Percentiles rank a stretch among this genome's conserved stretches.
Evolutionary conservation across 2,329 filamentous ascomycete genomes (phyloP).

Genomic region (Claviceps lovelessii): DNA sequence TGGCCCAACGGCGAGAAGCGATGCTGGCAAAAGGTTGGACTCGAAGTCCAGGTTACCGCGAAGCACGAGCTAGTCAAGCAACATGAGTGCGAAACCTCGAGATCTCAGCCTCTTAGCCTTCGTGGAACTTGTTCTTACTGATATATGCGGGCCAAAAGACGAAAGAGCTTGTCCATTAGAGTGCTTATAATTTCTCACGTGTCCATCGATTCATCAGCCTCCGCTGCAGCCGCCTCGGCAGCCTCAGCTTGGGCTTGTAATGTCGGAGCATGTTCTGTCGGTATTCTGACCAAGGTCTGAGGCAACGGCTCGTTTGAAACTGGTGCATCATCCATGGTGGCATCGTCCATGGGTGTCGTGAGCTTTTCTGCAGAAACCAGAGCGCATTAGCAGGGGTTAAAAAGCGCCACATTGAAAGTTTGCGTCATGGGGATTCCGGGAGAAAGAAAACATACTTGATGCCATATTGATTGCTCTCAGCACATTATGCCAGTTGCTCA

Average conservation of each 20-base stretch:
- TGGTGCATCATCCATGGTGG: slow-evolving; percentile 14
- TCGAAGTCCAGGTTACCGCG: not conserved
- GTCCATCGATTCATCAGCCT: slow-evolving; percentile 14
- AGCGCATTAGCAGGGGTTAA: slow-evolving; percentile 5
- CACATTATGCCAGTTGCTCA: slow-evolving; percentile 81
- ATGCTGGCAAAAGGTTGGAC: not conserved
- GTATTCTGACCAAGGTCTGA: slow-evolving; percentile 72
- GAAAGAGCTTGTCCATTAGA: not conserved
- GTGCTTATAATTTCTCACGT: slow-evolving; percentile 1
- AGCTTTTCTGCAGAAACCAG: slow-evolving; percentile 45
- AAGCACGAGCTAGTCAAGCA: not conserved
- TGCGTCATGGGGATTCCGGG: not conserved
- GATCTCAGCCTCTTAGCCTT: not conserved
- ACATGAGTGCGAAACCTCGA: not conserved
- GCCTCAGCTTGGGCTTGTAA: slow-evolving; percentile 47
- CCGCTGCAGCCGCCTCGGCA: slow-evolving; percentile 29
- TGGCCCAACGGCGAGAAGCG: not conserved
- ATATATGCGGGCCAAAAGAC: not conserved
- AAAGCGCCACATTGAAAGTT: too few relatives aligned
- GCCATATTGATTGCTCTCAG: slow-evolving; percentile 76
- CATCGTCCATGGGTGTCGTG: slow-evolving; percentile 39
- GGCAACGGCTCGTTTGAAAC: slow-evolving; percentile 44
- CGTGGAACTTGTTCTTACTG: not conserved
- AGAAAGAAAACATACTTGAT: slow-evolving; percentile 42
- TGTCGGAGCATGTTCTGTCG: slow-evolving; percentile 59